These are phyloP conservation scores for Ophiocordyceps australis DNA, from an alignment of 2,329 filamentous ascomycete genomes.

Conservation along the genomic window DNA sequence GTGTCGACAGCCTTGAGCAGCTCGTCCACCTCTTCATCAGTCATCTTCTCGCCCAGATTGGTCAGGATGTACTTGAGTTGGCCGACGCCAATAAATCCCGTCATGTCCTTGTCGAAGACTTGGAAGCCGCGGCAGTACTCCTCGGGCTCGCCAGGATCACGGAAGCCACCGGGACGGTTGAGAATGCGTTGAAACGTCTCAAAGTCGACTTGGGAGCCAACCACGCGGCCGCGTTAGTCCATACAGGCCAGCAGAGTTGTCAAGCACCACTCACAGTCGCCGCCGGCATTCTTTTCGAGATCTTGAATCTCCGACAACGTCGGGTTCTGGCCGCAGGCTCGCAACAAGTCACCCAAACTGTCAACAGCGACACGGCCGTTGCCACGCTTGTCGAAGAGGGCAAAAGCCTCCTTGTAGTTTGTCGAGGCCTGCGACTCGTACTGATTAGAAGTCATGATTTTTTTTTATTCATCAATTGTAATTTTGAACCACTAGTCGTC, in stretches of 20 bases:
- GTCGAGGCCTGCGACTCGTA: conserved; percentile 50
- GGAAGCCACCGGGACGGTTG: conserved; percentile 94
- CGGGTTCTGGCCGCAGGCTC: conserved; percentile 95
- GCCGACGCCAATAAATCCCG: conserved; percentile 91
- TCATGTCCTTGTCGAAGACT: conserved; percentile 98
- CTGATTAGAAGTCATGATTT: conserved; percentile 31
- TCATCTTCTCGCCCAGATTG: conserved; percentile 98
- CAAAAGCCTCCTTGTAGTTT: conserved; percentile 99
- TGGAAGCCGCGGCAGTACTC: conserved; percentile 98
- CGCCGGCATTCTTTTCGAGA: conserved; percentile 74
- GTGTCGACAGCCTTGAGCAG: conserved; percentile 96
- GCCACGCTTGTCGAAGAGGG: conserved; percentile 98
- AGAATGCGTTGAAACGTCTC: conserved; percentile 93
- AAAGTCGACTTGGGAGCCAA: conserved; percentile 53
- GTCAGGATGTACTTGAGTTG: conserved; percentile 97
- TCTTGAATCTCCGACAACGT: conserved; percentile 86
- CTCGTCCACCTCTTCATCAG: conserved; percentile 96
- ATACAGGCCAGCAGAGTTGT: too few species aligned
- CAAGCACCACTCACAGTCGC: conserved; percentile 85
- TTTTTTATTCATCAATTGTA: too few species aligned
- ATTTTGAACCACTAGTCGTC: too few species aligned
- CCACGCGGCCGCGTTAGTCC: neutral
- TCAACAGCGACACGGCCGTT: conserved; percentile 80
- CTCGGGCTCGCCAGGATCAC: conserved; percentile 91
- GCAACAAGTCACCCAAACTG: conserved; percentile 79